Evolutionary conservation across 2,329 filamentous ascomycete genomes (phyloP), one percentile per base, ranked within the genome.

Genomic region (Lojkania enalia): DNA sequence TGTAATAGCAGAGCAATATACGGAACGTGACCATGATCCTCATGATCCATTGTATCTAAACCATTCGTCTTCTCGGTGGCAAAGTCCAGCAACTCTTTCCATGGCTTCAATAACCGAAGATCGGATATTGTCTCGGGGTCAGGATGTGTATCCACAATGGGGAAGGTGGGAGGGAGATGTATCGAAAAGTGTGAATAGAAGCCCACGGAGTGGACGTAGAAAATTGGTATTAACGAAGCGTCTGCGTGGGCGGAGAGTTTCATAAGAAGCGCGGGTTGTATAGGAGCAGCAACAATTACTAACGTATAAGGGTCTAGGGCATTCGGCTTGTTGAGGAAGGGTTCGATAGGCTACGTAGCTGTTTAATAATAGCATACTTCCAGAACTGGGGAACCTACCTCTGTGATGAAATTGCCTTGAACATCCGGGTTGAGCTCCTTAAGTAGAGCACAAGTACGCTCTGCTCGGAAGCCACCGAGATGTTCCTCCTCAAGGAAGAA

Each of bases 141-240:
- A 1, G 94, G 94, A 63, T 99, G 94, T 33, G 94, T 97, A 66
- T 99, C 92, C 51, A 99, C 88, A 45, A 99, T 87, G 4, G 92
- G 90, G 59, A 95, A 96, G 20, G 85, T 82, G n/a, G 83, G 77
- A 7, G 88, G 86, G 20, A 96, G 75, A 55, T 82, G 77, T 20
- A 95, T 77, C n/a, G 84, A 87, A 67, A 97, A 95, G 55, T 88
- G 88, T 2, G 89, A 88, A 70, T 94, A 95, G 73, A 95, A 96
- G 20, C 94, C 94, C 30, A 87, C 80, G n/a, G 87, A 96, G 66
- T 95, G 90, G 33, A 94, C 80, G 53, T 90, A 85, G 46, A 97
- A 80, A 12, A 91, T 74, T 0, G 94, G 90, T 14, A 87, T 86
- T 38, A 82, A 77, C 42, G 85, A 74, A 23, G 79, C 67, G 35